A percentile compares a stretch with the other conserved stretches of the same genome.
Conservation (phyloP, 2,329 filamentous ascomycete species). For the Aureobasidium uvarum region DNA sequence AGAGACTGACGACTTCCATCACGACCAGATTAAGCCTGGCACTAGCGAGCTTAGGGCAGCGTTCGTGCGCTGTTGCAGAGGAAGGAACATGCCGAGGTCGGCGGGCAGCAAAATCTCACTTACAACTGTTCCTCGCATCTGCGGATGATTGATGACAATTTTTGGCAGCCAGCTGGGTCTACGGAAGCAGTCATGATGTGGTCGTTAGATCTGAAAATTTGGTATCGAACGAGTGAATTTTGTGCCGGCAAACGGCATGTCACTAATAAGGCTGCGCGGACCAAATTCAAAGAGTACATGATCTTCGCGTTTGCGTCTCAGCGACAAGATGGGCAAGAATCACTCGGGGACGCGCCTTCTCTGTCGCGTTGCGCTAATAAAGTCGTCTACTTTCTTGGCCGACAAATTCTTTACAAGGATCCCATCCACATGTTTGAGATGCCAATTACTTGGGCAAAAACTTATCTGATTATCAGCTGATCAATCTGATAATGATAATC, state of each 20-base stretch:
- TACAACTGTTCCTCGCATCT: not conserved
- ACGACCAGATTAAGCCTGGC: conserved; percentile 17
- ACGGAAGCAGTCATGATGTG: not conserved
- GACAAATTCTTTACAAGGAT: not conserved
- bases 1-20: conserved; percentile 20
- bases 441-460: conserved; percentile 9
- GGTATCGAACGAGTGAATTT: not conserved
- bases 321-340: not conserved
- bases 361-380: too few relatives aligned
- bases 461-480: conserved; percentile 11
- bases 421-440: not conserved
- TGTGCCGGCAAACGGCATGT: not conserved
- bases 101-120: conserved; percentile 1
- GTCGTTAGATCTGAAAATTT: not conserved
- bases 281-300: not conserved
- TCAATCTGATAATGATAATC: conserved; percentile 22
- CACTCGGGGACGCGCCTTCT: too few relatives aligned
- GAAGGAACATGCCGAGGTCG: conserved; percentile 16
- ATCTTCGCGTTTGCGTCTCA: not conserved
- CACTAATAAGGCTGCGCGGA: not conserved
- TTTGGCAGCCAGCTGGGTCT: not conserved
- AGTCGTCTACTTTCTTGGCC: too few relatives aligned
- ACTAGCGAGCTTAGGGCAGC: conserved; percentile 18
- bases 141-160: conserved; percentile 3
- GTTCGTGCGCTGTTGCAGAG: conserved; percentile 1